A percentile compares a stretch with the other conserved stretches of the same genome.
phyloP scores from a whole-genome alignment of 257 asterid species.

The Henckelia pumila region DNA sequence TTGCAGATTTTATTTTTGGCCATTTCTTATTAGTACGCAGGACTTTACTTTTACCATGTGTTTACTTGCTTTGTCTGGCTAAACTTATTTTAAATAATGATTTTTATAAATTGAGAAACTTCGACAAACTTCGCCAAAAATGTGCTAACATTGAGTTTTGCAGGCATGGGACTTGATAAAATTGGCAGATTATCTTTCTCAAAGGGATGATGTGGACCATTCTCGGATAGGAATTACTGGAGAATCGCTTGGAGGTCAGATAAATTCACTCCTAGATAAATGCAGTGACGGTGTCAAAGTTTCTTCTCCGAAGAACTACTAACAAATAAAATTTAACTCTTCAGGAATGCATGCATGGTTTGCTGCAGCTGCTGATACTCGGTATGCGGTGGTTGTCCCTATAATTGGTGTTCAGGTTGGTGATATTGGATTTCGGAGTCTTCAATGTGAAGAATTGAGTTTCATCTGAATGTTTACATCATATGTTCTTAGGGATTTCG shows the following conservation, averaged over 20 bases:
- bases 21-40: neutral
- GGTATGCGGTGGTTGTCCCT: slow-evolving; percentile 82
- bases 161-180: slow-evolving; percentile 92
- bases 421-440: slow-evolving; percentile 6
- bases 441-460: neutral
- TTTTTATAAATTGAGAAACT: neutral
- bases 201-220: slow-evolving; percentile 79
- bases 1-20: neutral
- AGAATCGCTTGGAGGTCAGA: slow-evolving; percentile 96
- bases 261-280: slow-evolving; percentile 16
- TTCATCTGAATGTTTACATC: slow-evolving; percentile 10
- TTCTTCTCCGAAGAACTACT: slow-evolving; percentile 19
- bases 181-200: slow-evolving; percentile 69
- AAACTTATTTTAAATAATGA: neutral
- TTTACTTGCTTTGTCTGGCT: slow-evolving; percentile 10
- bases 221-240: slow-evolving; percentile 86
- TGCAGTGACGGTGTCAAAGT: slow-evolving; percentile 2
- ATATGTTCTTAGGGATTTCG: slow-evolving; percentile 57
- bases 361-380: slow-evolving; percentile 81
- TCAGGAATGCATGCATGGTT: slow-evolving; percentile 99
- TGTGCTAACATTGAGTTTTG: slow-evolving; percentile 10
- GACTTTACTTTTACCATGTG: neutral
- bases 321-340: slow-evolving; percentile 17
- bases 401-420: slow-evolving; percentile 89
- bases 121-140: neutral